phyloP scores from a whole-genome alignment of 768 basidiomycete species.

The Trametes punicea region DNA sequence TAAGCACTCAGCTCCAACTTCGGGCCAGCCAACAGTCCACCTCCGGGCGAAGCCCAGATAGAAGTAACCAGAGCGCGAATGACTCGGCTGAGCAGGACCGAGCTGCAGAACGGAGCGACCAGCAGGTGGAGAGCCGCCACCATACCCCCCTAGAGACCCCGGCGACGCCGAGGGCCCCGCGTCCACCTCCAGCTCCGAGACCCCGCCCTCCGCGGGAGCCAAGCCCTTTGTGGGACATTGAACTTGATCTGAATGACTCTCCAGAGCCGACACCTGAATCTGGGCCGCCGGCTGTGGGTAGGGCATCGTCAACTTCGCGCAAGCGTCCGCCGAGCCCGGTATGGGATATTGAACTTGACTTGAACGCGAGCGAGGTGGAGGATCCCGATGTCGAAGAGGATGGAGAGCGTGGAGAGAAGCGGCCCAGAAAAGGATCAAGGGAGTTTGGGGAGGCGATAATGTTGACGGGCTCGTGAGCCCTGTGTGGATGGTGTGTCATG shows the following conservation, averaged over 20 bases:
- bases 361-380: slow-evolving; percentile 23
- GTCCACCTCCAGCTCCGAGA: slow-evolving; percentile 4
- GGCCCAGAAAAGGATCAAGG: slow-evolving; percentile 14
- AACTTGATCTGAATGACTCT: slow-evolving; percentile 45
- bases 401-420: neutral
- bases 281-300: slow-evolving; percentile 8
- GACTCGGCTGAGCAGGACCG: neutral
- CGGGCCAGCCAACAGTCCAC: slow-evolving; percentile 1
- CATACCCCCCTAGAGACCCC: neutral
- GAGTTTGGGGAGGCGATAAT: slow-evolving; percentile 17
- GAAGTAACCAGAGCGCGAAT: slow-evolving; percentile 9
- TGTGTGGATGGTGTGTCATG: neutral
- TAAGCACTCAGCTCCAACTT: slow-evolving; percentile 12
- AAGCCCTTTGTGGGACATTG: slow-evolving; percentile 75
- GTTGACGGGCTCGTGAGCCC: neutral
- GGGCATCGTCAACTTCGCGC: neutral
- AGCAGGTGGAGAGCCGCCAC: neutral
- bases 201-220: slow-evolving; percentile 35
- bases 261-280: slow-evolving; percentile 20
- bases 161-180: neutral
- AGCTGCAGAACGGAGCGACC: neutral
- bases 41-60: neutral
- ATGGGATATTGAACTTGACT: slow-evolving; percentile 49
- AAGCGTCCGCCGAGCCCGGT: slow-evolving; percentile 28
- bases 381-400: neutral